These are phyloP conservation scores for Lasiosphaeria hispida DNA, from an alignment of 495 filamentous ascomycete species.

Conservation along the genomic window DNA sequence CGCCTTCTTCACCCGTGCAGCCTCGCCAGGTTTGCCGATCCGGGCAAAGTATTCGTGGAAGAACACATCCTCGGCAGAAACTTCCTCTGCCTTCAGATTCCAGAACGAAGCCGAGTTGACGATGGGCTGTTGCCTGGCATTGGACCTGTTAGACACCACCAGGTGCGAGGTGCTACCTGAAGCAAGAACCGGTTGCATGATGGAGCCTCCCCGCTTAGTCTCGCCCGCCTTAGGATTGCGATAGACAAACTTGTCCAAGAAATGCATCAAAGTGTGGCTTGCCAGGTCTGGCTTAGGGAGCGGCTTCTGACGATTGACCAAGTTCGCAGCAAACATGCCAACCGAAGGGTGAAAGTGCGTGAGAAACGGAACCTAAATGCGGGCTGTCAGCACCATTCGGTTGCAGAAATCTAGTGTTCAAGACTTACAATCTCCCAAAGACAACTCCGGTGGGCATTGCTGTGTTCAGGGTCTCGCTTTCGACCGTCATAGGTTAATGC, in stretches of 20 bases:
- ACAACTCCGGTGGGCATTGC: conserved; percentile 84
- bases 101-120: conserved; percentile 91
- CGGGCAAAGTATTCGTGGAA: conserved; percentile 95
- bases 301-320: conserved; percentile 64
- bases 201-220: conserved; percentile 68
- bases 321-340: conserved; percentile 71
- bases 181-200: conserved; percentile 90
- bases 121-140: conserved; percentile 46
- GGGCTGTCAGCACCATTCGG: neutral
- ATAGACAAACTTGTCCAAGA: conserved; percentile 96
- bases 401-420: neutral
- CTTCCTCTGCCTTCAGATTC: conserved; percentile 80
- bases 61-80: conserved; percentile 90
- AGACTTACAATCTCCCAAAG: conserved; percentile 81
- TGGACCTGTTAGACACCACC: conserved; percentile 57
- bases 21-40: conserved; percentile 60
- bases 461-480: conserved; percentile 86
- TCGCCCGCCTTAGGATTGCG: conserved; percentile 74
- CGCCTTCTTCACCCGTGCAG: conserved; percentile 57
- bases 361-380: conserved; percentile 61
- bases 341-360: conserved; percentile 93
- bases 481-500: conserved; percentile 67
- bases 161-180: conserved; percentile 59
- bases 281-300: conserved; percentile 85
- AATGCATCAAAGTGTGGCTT: conserved; percentile 84